Conservation (phyloP, 352 stramenopile species). For the Thalassiosira exigua region DNA sequence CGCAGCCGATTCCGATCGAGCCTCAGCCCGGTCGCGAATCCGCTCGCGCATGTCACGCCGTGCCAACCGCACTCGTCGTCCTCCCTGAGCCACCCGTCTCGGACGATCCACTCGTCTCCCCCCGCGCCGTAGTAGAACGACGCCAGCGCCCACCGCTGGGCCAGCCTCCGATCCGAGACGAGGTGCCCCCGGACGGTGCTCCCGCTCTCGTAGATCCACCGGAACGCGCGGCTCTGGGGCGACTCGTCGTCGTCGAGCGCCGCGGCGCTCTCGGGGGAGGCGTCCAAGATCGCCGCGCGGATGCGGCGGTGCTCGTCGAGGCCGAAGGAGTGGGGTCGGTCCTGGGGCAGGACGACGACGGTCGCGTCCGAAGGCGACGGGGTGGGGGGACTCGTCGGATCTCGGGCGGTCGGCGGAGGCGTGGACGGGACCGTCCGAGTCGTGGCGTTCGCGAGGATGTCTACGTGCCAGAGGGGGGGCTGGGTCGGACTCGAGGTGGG, state of each 20-base stretch:
- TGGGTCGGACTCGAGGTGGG: too few relatives aligned
- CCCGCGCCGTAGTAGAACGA: conserved; percentile 58
- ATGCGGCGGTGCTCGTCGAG: conserved; percentile 21
- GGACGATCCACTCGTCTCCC: conserved; percentile 61
- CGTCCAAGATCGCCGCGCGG: conserved; percentile 15
- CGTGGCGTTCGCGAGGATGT: too few relatives aligned
- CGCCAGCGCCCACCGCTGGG: conserved; percentile 50
- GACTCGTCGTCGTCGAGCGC: conserved; percentile 24
- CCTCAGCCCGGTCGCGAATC: conserved; percentile 22
- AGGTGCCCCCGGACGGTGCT: neutral
- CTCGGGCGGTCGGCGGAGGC: too few relatives aligned
- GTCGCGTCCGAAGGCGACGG: too few relatives aligned
- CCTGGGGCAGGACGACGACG: conserved; percentile 31
- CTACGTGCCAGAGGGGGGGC: too few relatives aligned
- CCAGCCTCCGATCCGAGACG: conserved; percentile 24
- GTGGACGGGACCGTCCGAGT: too few relatives aligned
- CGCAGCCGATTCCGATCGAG: conserved; percentile 45
- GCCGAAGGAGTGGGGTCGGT: conserved; percentile 19
- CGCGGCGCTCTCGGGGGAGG: conserved; percentile 22
- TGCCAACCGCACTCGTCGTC: conserved; percentile 75
- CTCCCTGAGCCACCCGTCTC: conserved; percentile 60
- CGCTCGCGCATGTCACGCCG: conserved; percentile 32
- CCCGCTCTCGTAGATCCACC: conserved; percentile 37
- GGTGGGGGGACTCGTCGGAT: too few relatives aligned
- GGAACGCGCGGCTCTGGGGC: conserved; percentile 34